phyloP scores from a whole-genome alignment of 768 basidiomycete species.

The Strobilomyces confusus region DNA sequence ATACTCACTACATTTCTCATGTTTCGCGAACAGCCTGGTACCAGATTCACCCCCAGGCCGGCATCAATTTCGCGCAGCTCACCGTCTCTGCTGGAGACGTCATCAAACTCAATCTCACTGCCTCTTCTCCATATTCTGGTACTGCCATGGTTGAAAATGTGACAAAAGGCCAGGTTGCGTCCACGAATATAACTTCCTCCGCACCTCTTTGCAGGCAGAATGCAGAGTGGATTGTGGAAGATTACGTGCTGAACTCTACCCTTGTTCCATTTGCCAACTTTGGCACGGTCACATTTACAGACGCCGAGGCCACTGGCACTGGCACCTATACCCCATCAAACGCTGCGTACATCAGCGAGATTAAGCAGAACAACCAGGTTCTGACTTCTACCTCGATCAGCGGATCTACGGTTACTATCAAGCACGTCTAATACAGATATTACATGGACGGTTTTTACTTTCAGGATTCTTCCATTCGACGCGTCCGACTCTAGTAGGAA shows the following conservation, averaged over 20 bases:
- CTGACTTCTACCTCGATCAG: not conserved
- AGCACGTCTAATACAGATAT: too few relatives aligned
- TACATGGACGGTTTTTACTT: too few relatives aligned
- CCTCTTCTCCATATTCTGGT: not conserved
- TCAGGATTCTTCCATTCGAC: too few relatives aligned
- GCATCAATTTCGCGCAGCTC: not conserved
- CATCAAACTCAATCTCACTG: conserved; percentile 1
- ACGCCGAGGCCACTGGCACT: not conserved
- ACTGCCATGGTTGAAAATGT: not conserved
- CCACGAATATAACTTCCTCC: not conserved
- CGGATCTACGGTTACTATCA: conserved; percentile 1
- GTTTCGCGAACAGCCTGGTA: not conserved
- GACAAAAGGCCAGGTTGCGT: not conserved
- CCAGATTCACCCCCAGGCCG: not conserved
- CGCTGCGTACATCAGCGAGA: not conserved
- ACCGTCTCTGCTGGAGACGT: conserved; percentile 7
- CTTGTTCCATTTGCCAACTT: conserved; percentile 3
- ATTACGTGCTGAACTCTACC: not conserved
- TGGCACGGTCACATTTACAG: conserved; percentile 1
- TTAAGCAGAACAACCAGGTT: not conserved
- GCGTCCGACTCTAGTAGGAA: too few relatives aligned
- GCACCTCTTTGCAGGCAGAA: not conserved
- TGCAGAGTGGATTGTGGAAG: conserved; percentile 15
- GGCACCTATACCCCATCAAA: not conserved
- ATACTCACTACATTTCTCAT: not conserved